Percentiles rank a stretch among this genome's conserved stretches.
Conservation (phyloP, 2,329 filamentous ascomycete genomes). For the Fusarium anguioides region DNA sequence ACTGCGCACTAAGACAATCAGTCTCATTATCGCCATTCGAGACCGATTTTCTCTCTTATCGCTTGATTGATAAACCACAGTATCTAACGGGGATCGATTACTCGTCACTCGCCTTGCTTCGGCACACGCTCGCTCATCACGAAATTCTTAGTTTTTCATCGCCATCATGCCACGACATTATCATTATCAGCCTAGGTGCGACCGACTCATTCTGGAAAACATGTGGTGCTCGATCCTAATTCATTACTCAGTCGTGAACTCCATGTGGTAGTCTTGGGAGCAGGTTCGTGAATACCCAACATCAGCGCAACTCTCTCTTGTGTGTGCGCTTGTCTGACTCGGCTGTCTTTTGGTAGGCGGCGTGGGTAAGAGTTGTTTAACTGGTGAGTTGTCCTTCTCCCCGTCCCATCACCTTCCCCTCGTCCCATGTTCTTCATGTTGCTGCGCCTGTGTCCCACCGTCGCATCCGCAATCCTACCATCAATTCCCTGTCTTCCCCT, state of each 20-base stretch:
- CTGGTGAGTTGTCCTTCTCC: conserved; percentile 67
- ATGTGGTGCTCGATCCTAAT: conserved; percentile 29
- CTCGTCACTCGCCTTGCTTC: conserved; percentile 7
- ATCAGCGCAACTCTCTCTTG: conserved; percentile 3
- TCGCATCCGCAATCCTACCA: conserved; percentile 22
- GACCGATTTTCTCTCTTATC: conserved; percentile 24
- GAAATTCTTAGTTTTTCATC: conserved; percentile 3
- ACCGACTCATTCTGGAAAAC: background rate
- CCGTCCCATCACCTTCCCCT: background rate
- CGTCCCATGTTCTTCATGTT: conserved; percentile 24
- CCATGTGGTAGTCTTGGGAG: conserved; percentile 83
- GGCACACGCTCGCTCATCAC: conserved; percentile 19
- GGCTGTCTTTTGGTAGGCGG: conserved; percentile 67
- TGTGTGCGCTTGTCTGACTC: conserved; percentile 46
- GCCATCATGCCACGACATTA: conserved; percentile 46
- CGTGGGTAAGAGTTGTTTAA: conserved; percentile 92
- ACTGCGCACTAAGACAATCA: conserved; percentile 9
- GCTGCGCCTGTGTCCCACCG: conserved; percentile 25
- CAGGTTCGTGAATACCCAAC: conserved; percentile 65
- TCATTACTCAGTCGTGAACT: conserved; percentile 72
- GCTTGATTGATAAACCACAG: conserved; percentile 19
- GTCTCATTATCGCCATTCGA: conserved; percentile 5
- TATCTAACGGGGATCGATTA: background rate
- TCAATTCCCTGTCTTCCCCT: conserved; percentile 28
- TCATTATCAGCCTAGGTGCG: conserved; percentile 46